A percentile compares a stretch with the other conserved stretches of the same genome.
Conservation (phyloP, 805 yeast genomes). For the Starmerella khaoyaiensis region DNA sequence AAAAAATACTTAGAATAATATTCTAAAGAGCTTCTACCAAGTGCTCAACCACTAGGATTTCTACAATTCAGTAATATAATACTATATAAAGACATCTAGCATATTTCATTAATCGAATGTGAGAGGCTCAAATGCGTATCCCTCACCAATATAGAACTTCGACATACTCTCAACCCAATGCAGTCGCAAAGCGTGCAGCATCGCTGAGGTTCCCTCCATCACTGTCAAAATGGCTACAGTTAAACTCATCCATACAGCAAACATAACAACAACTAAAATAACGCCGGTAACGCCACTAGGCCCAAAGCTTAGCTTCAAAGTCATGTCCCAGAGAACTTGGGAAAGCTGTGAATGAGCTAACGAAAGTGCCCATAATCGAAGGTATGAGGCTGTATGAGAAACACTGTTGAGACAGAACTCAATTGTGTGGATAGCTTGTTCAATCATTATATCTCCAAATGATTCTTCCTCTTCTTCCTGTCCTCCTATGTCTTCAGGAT, state of each 20-base stretch:
- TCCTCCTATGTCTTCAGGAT: constrained; percentile 23
- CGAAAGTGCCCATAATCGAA: constrained; percentile 94
- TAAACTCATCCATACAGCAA: constrained; percentile 88
- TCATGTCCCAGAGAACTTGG: constrained; percentile 93
- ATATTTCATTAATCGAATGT: no score
- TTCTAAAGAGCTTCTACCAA: constrained; percentile 1
- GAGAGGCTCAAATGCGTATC: constrained; percentile 81
- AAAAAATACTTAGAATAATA: constrained; percentile 1
- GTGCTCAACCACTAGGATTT: constrained; percentile 9
- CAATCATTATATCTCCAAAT: constrained; percentile 90
- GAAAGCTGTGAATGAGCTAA: constrained; percentile 95
- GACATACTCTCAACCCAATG: constrained; percentile 99
- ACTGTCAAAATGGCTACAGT: constrained; percentile 83
- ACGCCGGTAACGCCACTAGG: constrained; percentile 56
- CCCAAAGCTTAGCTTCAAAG: constrained; percentile 66
- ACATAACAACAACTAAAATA: constrained; percentile 59
- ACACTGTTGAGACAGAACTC: constrained; percentile 96
- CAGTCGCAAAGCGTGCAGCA: constrained; percentile 94
- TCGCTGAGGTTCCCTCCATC: constrained; percentile 99
- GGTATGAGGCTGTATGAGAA: constrained; percentile 94
- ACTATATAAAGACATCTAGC: no score
- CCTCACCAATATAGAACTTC: constrained; percentile 95
- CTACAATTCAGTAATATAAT: no score
- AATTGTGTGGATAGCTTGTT: constrained; percentile 93
- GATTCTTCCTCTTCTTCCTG: constrained; percentile 48